phyloP scores from a whole-genome alignment of 148 eudicot genomes.

The Nyssa sinensis region DNA sequence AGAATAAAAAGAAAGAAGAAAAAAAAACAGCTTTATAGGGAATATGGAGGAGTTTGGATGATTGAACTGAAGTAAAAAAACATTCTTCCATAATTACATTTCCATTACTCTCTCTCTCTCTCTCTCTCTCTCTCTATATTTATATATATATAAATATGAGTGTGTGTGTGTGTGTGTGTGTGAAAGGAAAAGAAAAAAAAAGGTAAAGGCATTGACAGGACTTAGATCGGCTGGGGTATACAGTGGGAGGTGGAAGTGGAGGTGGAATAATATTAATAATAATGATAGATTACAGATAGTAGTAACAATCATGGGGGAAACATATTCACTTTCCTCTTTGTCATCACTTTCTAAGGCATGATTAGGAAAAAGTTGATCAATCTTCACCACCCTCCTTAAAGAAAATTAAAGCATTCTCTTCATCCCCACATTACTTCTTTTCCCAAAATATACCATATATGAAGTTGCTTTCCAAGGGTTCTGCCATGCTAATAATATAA shows the following conservation, averaged over 20 bases:
- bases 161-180: too few relatives aligned
- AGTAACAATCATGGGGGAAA: slow-evolving; percentile 26
- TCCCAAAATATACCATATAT: background rate
- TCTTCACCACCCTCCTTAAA: slow-evolving; percentile 13
- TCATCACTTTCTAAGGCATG: slow-evolving; percentile 50
- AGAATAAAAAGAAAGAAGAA: background rate
- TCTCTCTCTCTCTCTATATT: too few relatives aligned
- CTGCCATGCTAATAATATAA: too few relatives aligned
- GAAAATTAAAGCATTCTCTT: background rate
- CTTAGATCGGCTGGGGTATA: slow-evolving; percentile 20
- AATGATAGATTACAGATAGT: too few relatives aligned
- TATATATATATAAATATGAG: too few relatives aligned
- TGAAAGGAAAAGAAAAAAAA: slow-evolving; percentile 20
- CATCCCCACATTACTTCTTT: background rate
- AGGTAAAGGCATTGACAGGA: slow-evolving; percentile 28
- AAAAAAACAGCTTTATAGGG: slow-evolving; percentile 31
- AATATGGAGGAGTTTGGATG: slow-evolving; percentile 24
- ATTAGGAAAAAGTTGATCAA: slow-evolving; percentile 28
- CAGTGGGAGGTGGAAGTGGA: slow-evolving; percentile 40
- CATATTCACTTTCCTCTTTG: slow-evolving; percentile 46
- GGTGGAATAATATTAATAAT: slow-evolving; percentile 22
- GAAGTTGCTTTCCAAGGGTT: background rate
- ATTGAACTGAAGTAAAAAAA: slow-evolving; percentile 16
- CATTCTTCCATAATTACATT: slow-evolving; percentile 7
- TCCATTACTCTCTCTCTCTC: too few relatives aligned